phyloP scores from a whole-genome alignment of 805 yeast genomes.

The Lachancea sp. region DNA sequence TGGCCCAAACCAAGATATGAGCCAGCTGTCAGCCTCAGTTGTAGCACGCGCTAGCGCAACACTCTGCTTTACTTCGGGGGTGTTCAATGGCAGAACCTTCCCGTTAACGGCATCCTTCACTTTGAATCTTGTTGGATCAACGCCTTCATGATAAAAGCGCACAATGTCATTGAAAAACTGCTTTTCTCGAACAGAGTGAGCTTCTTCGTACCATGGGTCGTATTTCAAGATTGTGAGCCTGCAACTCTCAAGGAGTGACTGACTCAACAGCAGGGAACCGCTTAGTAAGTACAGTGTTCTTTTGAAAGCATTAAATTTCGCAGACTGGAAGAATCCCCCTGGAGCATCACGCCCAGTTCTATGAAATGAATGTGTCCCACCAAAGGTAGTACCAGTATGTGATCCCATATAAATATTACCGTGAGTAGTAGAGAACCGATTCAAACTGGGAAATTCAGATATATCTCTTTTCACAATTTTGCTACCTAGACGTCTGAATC shows the following conservation, averaged over 20 bases:
- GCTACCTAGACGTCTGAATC: conserved; percentile 18
- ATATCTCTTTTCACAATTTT: conserved; percentile 22
- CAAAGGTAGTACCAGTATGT: conserved; percentile 14
- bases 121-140: conserved; percentile 31
- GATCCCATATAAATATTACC: conserved; percentile 19
- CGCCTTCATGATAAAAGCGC: conserved; percentile 30
- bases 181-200: conserved; percentile 44
- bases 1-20: conserved; percentile 66
- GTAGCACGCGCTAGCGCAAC: conserved; percentile 39
- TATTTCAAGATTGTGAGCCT: conserved; percentile 39
- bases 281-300: conserved; percentile 31
- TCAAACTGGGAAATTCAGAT: conserved; percentile 30
- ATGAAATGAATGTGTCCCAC: conserved; percentile 20
- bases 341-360: conserved; percentile 13
- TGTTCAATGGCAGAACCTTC: conserved; percentile 23
- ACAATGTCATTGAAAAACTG: conserved; percentile 32
- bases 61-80: conserved; percentile 31
- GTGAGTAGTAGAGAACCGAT: conserved; percentile 29
- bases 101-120: conserved; percentile 31
- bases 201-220: conserved; percentile 75
- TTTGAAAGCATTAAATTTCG: conserved; percentile 27
- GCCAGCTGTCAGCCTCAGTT: conserved; percentile 39
- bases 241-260: conserved; percentile 50
- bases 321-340: conserved; percentile 17
- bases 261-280: conserved; percentile 46